Evolutionary conservation across 2,329 filamentous ascomycete genomes (phyloP), one percentile per base, ranked within the genome.

Genomic region (Dissoconium aciculare): DNA sequence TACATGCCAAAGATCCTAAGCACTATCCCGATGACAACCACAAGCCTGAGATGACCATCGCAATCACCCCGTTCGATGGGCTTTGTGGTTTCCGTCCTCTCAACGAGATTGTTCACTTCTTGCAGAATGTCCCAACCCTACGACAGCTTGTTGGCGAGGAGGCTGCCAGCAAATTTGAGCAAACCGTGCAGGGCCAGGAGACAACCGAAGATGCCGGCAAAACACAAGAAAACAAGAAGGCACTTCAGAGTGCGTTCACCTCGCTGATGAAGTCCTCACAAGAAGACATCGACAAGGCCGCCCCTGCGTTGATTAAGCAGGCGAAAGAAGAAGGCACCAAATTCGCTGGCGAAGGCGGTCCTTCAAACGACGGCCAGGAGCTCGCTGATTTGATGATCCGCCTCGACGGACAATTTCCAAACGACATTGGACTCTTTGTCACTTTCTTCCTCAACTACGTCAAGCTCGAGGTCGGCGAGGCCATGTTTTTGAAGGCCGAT

Each of bases 1-100:
- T 98, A 16, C 89, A 95, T 55, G 71, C 74, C 23, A 74, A 69
- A 40, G 87, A 98, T 52, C 70, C 84, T 28, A 82, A 82, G 59
- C 91, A 98, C 64, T 98, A 98, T 53, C 89, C 87, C 57, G 84
- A 98, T 64, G 87, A 95, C 63, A 98, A 98, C 62, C 89, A 98
- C 67, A 98, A 98, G 62, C 89, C 89, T 17, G 89, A 98, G 60
- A 98, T 98, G 89, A 85, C 89, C 39, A 93, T 98, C 55, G 89
- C 89, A 39, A 78, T 98, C 48, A 95, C 89, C 1, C 78, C 83
- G 0, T 98, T 98, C 44, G 87, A 95, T 53, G 89, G 89, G 1
- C 70, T 98, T 17, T 98, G 89, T 49, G 89, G 89, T 17, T 98
- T 98, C 65, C 73, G 89, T 6, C 89, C 89, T 0, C 64, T 94